phyloP scores from a whole-genome alignment of 2,329 filamentous ascomycete species.

The Aureobasidium sp. region DNA sequence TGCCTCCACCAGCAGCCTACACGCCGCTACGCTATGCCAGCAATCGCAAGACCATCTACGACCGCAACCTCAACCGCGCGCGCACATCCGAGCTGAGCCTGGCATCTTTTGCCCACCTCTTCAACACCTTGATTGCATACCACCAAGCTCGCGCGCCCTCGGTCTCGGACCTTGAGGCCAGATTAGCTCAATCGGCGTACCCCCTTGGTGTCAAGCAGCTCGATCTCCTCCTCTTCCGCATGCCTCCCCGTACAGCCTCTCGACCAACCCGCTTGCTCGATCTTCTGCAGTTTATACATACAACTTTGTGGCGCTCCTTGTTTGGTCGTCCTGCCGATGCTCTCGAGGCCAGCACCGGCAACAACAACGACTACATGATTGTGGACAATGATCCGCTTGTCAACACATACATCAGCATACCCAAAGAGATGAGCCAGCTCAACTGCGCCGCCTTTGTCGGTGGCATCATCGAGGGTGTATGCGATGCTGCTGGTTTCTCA shows the following conservation, averaged over 20 bases:
- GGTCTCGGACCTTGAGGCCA: conserved; percentile 76
- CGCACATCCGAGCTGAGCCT: conserved; percentile 85
- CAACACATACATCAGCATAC: conserved; percentile 87
- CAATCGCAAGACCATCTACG: conserved; percentile 96
- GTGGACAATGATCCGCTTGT: conserved; percentile 96
- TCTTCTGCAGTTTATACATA: conserved; percentile 91
- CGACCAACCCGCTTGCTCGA: conserved; percentile 83
- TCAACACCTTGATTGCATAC: conserved; percentile 94
- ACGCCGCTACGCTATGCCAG: conserved; percentile 75
- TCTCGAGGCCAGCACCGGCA: conserved; percentile 79
- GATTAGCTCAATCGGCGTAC: conserved; percentile 55
- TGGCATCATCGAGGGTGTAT: conserved; percentile 90
- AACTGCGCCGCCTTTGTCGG: conserved; percentile 96
- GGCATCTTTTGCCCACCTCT: conserved; percentile 90
- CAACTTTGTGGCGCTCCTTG: conserved; percentile 83
- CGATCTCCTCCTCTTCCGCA: conserved; percentile 85
- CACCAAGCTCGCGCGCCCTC: conserved; percentile 85
- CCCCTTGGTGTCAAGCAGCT: conserved; percentile 89
- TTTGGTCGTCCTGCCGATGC: conserved; percentile 88
- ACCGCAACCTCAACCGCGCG: conserved; percentile 84
- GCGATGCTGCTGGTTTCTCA: conserved; percentile 84
- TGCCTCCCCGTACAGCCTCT: conserved; percentile 57
- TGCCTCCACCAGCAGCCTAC: conserved; percentile 29
- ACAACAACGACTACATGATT: conserved; percentile 97
- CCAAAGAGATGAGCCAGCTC: conserved; percentile 90